Base-by-base conservation (phyloP, 495 filamentous ascomycete genomes). In the Aspergillus sparsus region DNA sequence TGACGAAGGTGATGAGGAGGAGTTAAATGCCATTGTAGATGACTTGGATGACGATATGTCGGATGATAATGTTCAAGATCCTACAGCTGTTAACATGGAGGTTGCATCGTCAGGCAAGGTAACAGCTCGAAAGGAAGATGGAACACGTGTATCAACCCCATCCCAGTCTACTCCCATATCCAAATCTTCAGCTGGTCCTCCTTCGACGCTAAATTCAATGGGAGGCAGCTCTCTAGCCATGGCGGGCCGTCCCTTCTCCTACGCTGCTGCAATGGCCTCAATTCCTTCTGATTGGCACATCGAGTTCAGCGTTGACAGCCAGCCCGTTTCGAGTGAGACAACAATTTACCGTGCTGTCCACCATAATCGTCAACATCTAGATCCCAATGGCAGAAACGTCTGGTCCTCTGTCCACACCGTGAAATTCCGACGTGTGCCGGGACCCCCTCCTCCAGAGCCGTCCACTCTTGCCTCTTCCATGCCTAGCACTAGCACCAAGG, bases 271-370 rank as follows among this genome's bases (percentile, higher is more conserved):
- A 6, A 83, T 94, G 63, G 76, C 77, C 7, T 77, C 78, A 1
- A 62, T 83, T 5, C 91, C 92, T n/a, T 88, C 92, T 60, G 94
- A 98, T 68, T 99, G 95, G 95, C 94, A 99, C 66, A 90, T 99
- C 44, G 91, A 98, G 66, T 99, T 99, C 73, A 95, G 85, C 63
- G 86, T 97, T 56, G 87, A 92, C 61, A 90, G 85, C 49, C 88
- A 92, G 67, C 83, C 89, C 0, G 87, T 97, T 63, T 80, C 89
- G 1, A 93, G 90, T 63, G 93, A 97, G 62, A 98, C 91, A 4
- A 99, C 95, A 0, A 93, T 99, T 60, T 99, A 98, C 69, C 88
- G 93, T 45, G 95, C 93, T 49, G 90, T 98, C 13, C 91, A 97
- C 64, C 88, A 85, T 70, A 87, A 85, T 45, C 79, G 85, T 21